Conservation (phyloP, 768 basidiomycete species). For the Galerina marginata region DNA sequence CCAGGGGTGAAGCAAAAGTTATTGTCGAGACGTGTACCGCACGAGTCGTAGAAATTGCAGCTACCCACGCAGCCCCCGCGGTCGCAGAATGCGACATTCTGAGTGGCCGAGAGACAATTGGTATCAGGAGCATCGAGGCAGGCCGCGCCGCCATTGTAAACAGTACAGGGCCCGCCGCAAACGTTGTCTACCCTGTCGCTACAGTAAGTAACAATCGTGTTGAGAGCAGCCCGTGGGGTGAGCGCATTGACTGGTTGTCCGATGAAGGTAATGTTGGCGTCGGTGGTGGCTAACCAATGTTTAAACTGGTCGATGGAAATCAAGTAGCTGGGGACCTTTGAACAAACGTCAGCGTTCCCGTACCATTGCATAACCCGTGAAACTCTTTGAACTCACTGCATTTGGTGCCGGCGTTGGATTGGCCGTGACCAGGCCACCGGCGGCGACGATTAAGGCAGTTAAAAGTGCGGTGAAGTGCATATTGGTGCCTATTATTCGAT, state of each 20-base stretch:
- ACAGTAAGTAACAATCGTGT: slow-evolving; percentile 36
- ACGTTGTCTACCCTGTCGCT: slow-evolving; percentile 19
- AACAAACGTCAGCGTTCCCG: no score
- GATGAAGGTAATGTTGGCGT: slow-evolving; percentile 7
- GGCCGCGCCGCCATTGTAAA: slow-evolving; percentile 31
- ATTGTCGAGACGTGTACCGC: slow-evolving; percentile 29
- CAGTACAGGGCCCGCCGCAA: slow-evolving; percentile 38
- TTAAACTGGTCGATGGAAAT: not conserved
- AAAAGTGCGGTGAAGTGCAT: no score
- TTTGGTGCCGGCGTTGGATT: no score
- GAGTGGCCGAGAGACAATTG: slow-evolving; percentile 36
- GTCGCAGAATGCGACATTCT: slow-evolving; percentile 35
- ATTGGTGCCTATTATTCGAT: no score
- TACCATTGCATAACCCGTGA: no score
- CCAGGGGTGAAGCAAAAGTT: slow-evolving; percentile 36
- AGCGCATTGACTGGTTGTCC: slow-evolving; percentile 16
- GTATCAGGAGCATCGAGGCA: slow-evolving; percentile 36
- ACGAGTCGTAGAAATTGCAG: slow-evolving; percentile 29
- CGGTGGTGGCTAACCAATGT: slow-evolving; percentile 1
- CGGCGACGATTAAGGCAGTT: no score
- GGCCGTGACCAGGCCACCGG: no score
- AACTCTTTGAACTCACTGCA: no score
- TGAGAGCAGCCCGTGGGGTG: slow-evolving; percentile 19
- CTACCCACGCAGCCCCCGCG: slow-evolving; percentile 24
- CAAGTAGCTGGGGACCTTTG: not conserved